Evolutionary conservation across 2,329 filamentous ascomycete species (phyloP).

Genomic region (Neofusicoccum umdonicola): DNA sequence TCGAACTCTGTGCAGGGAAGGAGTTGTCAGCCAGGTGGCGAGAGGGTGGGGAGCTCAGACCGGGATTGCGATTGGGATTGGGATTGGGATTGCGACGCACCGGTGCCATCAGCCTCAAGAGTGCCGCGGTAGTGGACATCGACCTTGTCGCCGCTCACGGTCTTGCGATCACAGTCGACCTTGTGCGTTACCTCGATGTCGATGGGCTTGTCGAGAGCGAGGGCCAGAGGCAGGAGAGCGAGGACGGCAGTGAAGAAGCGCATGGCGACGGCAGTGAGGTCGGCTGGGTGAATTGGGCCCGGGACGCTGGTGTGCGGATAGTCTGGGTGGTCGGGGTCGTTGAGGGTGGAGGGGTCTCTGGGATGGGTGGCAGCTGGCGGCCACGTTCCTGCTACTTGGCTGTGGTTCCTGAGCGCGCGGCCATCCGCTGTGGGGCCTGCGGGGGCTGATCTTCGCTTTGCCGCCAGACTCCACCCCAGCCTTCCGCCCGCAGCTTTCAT

Average conservation of each 20-base stretch:
- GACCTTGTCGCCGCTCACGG: conserved; percentile 46
- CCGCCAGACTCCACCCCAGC: no score
- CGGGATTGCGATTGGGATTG: not conserved
- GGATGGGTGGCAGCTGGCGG: not conserved
- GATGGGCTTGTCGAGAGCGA: conserved; percentile 24
- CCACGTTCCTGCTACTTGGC: not conserved
- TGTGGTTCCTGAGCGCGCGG: not conserved
- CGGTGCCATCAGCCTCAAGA: conserved; percentile 58
- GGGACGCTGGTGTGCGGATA: not conserved
- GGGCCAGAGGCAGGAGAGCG: conserved; percentile 13
- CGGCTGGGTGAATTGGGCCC: not conserved
- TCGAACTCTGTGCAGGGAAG: conserved; percentile 58
- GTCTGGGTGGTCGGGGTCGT: not conserved
- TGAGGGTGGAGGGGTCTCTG: not conserved
- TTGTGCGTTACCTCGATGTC: conserved; percentile 43
- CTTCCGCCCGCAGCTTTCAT: no score
- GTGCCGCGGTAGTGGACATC: conserved; percentile 52
- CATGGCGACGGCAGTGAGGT: not conserved
- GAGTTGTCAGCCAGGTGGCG: not conserved
- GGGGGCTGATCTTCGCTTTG: not conserved
- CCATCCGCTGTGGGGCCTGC: not conserved
- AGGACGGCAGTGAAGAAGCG: conserved; percentile 11
- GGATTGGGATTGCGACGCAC: not conserved
- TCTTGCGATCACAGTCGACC: conserved; percentile 45
- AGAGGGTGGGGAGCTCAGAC: not conserved